Evolutionary conservation across 129 eudicot genomes (phyloP).

Genomic region (Smallanthus sonchifolius): DNA sequence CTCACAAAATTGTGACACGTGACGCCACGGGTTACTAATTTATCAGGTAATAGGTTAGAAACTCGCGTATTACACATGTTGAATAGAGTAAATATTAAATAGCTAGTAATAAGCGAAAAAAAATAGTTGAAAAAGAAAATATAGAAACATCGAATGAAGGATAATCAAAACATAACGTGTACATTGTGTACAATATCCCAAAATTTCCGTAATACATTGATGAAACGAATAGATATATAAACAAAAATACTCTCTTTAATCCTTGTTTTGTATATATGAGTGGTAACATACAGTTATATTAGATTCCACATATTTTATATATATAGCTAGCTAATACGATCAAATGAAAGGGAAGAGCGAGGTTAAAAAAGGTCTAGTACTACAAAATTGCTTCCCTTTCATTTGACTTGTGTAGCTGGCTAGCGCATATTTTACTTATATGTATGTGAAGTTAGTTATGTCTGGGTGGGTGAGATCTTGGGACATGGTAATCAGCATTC

Average conservation of each 20-base stretch:
- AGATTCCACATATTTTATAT: constrained; percentile 9
- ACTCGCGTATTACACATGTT: too few species aligned
- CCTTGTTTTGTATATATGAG: constrained; percentile 13
- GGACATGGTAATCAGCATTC: constrained; percentile 59
- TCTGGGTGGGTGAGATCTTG: constrained; percentile 65
- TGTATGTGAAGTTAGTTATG: constrained; percentile 38
- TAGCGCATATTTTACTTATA: neutral
- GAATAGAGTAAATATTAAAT: too few species aligned
- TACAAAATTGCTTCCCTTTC: constrained; percentile 33
- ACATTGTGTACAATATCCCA: neutral
- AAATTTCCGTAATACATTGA: constrained; percentile 7
- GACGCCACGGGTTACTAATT: too few species aligned
- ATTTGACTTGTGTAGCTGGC: neutral
- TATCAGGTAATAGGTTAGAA: too few species aligned
- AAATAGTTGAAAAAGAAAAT: neutral
- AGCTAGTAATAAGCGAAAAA: too few species aligned
- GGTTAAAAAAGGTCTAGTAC: neutral
- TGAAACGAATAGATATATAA: neutral
- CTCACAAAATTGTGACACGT: too few species aligned
- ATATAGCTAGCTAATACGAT: neutral
- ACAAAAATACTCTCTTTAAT: constrained; percentile 1
- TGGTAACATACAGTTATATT: constrained; percentile 27
- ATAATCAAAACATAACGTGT: neutral
- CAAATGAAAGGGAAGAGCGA: constrained; percentile 8
- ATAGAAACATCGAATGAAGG: neutral